Evolutionary conservation across 2,329 filamentous ascomycete species (phyloP), one percentile per base, ranked within the genome.

Genomic region (Sphaerulina musiva): DNA sequence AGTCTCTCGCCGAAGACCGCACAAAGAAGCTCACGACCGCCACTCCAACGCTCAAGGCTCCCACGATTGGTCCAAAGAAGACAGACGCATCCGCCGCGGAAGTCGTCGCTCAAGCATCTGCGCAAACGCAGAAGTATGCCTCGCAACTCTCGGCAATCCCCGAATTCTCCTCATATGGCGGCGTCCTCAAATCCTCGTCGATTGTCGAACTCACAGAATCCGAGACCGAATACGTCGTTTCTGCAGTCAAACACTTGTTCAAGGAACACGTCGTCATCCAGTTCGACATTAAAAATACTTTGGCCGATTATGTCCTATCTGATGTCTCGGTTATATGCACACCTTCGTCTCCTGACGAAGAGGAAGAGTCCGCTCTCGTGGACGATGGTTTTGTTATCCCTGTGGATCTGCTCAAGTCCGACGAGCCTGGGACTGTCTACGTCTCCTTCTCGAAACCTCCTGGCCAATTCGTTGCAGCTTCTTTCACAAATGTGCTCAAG

Each of bases 271-370:
- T 98, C 67, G 92, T 98, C 34, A 76, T 98, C 51, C 93, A 98
- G 69, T 98, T 93, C 72, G 89, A 97, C 69, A 84, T 98, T 71
- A 97, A 95, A 80, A 98, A 98, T 77, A 98, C 93, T 2, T 79
- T 98, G 9, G 86, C 89, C 10, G 89, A 91, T 57, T 95, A 90
- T 12, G 82, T 98, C 29, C 79, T 97, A 34, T 89, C 95, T 69
- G 89, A 95, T 59, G 89, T 95, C 12, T 89, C 88, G 0, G 83
- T 95, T 39, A 80, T 91, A 14, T 87, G 87, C 31, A 85, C 86
- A 0, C 89, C 91, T 4, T 76, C 84, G 0, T 87, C 95, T 42
- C 87, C 93, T 51, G 91, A 93, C 50, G 84, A 88, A 1, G 89
- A 92, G 38, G 89, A 95, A 41, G 89, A 93, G 42, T 89, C 93